These are phyloP conservation scores for Dianthus caryophyllus DNA, from an alignment of 148 eudicot genomes.

Conservation along the genomic window DNA sequence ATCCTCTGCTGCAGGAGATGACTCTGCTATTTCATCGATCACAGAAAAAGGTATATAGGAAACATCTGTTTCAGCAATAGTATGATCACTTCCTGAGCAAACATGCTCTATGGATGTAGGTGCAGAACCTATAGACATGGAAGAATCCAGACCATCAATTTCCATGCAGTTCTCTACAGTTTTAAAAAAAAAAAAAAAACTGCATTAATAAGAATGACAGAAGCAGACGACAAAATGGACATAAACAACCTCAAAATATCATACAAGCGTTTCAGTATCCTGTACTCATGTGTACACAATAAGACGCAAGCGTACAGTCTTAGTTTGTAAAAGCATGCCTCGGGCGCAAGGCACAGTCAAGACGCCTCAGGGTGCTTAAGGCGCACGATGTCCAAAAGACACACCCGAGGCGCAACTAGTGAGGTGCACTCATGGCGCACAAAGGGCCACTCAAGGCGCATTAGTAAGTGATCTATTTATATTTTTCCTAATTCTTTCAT, in stretches of 20 bases:
- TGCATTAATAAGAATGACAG: background rate
- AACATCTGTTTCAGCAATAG: conserved; percentile 38
- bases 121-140: conserved; percentile 20
- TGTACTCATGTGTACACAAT: background rate
- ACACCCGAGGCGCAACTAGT: too few species aligned
- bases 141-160: conserved; percentile 18
- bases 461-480: too few species aligned
- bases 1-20: conserved; percentile 95
- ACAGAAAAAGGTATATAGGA: conserved; percentile 67
- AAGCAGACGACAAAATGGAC: background rate
- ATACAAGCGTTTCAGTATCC: background rate
- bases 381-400: too few species aligned
- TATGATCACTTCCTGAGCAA: conserved; percentile 17
- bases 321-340: too few species aligned
- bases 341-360: too few species aligned
- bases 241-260: background rate
- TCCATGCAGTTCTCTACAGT: conserved; percentile 19
- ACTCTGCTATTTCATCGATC: conserved; percentile 86
- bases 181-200: background rate
- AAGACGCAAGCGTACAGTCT: background rate
- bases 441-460: too few species aligned
- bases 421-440: too few species aligned
- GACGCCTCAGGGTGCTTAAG: too few species aligned
- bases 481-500: too few species aligned
- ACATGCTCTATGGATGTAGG: conserved; percentile 28